phyloP scores from a whole-genome alignment of 2,329 filamentous ascomycete species.

The Ceratocystis colombiana region DNA sequence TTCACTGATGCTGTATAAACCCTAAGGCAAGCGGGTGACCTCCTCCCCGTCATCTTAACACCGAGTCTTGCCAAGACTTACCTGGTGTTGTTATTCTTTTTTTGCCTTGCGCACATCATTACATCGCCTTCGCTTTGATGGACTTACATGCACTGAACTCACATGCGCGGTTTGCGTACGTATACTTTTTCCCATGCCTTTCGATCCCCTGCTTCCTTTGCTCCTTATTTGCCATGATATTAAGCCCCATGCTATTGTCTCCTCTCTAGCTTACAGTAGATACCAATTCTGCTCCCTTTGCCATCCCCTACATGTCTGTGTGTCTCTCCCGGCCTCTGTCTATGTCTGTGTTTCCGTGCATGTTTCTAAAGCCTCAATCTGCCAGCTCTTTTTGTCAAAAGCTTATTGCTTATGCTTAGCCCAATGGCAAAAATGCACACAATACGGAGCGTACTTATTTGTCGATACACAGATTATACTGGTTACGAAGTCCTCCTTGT shows the following conservation, averaged over 20 bases:
- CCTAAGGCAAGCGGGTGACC: not conserved
- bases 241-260: no score
- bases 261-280: no score
- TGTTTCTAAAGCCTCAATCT: not conserved
- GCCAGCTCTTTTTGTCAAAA: not conserved
- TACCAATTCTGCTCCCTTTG: no score
- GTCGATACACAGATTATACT: not conserved
- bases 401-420: conserved; percentile 9
- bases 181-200: no score
- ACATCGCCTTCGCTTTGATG: no score
- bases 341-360: not conserved
- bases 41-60: not conserved
- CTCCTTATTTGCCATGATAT: no score
- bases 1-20: not conserved
- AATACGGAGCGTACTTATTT: not conserved
- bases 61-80: conserved; percentile 1
- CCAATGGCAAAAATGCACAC: not conserved
- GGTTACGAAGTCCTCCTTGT: not conserved
- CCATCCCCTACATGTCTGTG: not conserved
- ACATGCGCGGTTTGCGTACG: no score
- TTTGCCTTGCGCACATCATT: not conserved
- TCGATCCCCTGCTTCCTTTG: no score
- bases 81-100: not conserved
- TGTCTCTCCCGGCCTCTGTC: not conserved
- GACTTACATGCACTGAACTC: no score